A percentile compares a stretch with the other conserved stretches of the same genome.
These are phyloP conservation scores for Phaeolepiota aurea DNA, from an alignment of 768 basidiomycete genomes.

Conservation along the genomic window DNA sequence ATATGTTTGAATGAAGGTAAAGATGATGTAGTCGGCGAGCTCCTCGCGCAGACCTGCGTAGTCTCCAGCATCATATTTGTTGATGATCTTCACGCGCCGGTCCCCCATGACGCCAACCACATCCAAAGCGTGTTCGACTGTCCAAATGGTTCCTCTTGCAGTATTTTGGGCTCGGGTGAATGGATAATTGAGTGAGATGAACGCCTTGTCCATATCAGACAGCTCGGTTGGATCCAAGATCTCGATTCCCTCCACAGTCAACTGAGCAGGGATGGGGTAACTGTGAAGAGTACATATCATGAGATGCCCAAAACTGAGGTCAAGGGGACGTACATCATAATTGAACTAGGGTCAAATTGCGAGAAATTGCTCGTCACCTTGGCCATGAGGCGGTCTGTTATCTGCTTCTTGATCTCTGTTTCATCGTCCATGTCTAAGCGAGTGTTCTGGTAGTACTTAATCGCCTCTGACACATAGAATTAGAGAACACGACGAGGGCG, in stretches of 20 bases:
- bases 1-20: background rate
- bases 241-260: background rate
- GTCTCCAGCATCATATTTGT: slow-evolving; percentile 1
- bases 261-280: background rate
- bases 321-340: slow-evolving; percentile 1
- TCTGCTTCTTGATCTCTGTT: slow-evolving; percentile 1
- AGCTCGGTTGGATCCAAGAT: background rate
- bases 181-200: slow-evolving; percentile 1
- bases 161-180: background rate
- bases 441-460: background rate
- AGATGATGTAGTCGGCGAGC: background rate
- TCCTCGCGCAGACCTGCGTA: slow-evolving; percentile 1
- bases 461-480: no score
- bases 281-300: background rate
- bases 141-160: slow-evolving; percentile 1
- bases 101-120: slow-evolving; percentile 3
- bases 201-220: slow-evolving; percentile 3
- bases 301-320: background rate
- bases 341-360: slow-evolving; percentile 1
- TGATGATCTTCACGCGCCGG: slow-evolving; percentile 1
- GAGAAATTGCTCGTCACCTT: slow-evolving; percentile 1
- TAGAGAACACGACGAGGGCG: no score
- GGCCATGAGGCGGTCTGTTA: background rate
- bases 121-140: slow-evolving; percentile 4
- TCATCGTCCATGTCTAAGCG: background rate